Percentiles rank a stretch among this genome's conserved stretches.
Evolutionary conservation across 257 asterid species (phyloP).

Genomic region (Solanum peruvianum): DNA sequence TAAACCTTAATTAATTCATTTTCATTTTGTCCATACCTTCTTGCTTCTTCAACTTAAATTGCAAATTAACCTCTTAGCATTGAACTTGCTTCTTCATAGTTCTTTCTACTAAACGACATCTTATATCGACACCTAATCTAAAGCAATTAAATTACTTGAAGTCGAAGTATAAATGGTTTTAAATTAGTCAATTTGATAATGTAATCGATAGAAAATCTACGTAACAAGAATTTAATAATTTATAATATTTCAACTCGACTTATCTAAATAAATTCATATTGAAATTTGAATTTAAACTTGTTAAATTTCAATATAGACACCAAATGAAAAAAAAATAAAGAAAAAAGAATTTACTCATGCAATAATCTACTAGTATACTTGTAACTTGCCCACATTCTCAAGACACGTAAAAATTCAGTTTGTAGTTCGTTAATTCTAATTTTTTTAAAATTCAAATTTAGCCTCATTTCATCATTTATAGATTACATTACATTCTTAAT

Average conservation of each 20-base stretch:
- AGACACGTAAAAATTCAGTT: neutral
- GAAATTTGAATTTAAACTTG: no score
- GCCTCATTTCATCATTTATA: neutral
- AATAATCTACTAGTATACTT: neutral
- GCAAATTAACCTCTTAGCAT: neutral
- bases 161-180: neutral
- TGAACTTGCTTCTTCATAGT: neutral
- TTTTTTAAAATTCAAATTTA: neutral
- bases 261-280: neutral
- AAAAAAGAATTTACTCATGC: no score
- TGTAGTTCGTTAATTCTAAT: neutral
- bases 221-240: no score
- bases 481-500: neutral
- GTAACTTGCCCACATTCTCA: neutral
- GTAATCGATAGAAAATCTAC: no score
- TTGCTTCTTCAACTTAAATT: neutral
- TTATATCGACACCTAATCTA: neutral
- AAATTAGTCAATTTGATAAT: neutral
- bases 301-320: no score
- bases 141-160: neutral
- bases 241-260: neutral
- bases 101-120: neutral
- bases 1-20: no score
- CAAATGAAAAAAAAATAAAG: no score
- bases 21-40: no score